These are phyloP conservation scores for Fusarium chlamydosporum DNA, from an alignment of 2,329 filamentous ascomycete genomes.

Conservation along the genomic window DNA sequence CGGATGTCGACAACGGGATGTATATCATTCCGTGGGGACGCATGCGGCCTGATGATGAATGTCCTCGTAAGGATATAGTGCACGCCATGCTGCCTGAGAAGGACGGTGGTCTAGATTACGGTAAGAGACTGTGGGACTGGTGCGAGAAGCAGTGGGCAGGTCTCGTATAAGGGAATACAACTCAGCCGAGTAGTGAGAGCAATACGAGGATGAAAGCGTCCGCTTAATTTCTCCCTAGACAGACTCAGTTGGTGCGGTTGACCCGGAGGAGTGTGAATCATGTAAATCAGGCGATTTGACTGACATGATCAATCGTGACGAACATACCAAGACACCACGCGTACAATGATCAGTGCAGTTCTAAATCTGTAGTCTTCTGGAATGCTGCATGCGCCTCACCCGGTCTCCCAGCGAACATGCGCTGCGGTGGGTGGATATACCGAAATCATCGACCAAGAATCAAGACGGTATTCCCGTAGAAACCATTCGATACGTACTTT, in stretches of 20 bases:
- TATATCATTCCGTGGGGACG: slow-evolving; percentile 53
- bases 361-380: slow-evolving; percentile 11
- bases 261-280: not conserved
- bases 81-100: slow-evolving; percentile 46
- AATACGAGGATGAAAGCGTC: slow-evolving; percentile 26
- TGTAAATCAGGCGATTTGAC: not conserved
- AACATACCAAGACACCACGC: not conserved
- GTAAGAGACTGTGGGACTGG: slow-evolving; percentile 51
- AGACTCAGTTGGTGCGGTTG: not conserved
- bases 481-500: slow-evolving; percentile 14
- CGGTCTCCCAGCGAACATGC: slow-evolving; percentile 61
- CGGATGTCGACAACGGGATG: slow-evolving; percentile 54
- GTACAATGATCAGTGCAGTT: not conserved
- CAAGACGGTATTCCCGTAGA: slow-evolving; percentile 10
- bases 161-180: slow-evolving; percentile 24
- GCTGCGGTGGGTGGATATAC: not conserved
- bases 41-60: slow-evolving; percentile 37
- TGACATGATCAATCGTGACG: slow-evolving; percentile 18
- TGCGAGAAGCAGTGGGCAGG: slow-evolving; percentile 42
- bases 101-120: slow-evolving; percentile 50
- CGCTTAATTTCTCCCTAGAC: not conserved
- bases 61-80: slow-evolving; percentile 50
- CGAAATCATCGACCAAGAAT: not conserved
- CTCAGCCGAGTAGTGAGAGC: slow-evolving; percentile 24
- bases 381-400: slow-evolving; percentile 17